Percentiles rank a stretch among this genome's conserved stretches.
phyloP scores from a whole-genome alignment of 2,329 filamentous ascomycete genomes.

The Cercospora brassicicola region DNA sequence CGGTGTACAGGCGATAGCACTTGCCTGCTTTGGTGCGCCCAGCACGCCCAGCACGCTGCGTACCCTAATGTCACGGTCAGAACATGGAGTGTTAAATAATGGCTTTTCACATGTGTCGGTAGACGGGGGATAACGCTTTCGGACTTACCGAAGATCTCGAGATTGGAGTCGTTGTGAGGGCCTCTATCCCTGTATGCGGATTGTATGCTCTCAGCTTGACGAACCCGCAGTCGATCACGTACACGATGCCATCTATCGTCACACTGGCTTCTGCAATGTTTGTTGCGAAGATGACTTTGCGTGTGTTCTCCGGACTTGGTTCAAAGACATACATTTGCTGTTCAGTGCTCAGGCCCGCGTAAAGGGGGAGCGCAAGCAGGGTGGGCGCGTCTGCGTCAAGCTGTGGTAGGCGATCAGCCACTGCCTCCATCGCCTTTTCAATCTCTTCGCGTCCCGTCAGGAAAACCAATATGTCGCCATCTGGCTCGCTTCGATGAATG shows the following conservation, averaged over 20 bases:
- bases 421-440: conserved; percentile 73
- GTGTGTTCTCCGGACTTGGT: conserved; percentile 72
- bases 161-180: conserved; percentile 74
- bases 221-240: conserved; percentile 86
- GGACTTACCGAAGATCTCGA: conserved; percentile 79
- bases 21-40: conserved; percentile 88
- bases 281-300: conserved; percentile 90
- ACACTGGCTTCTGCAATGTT: conserved; percentile 97
- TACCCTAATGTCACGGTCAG: conserved; percentile 34
- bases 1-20: conserved; percentile 89
- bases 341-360: conserved; percentile 83
- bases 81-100: too few species aligned
- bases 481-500: conserved; percentile 76
- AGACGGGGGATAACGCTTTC: neutral
- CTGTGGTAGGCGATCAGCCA: conserved; percentile 68
- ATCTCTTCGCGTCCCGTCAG: conserved; percentile 93
- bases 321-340: conserved; percentile 96
- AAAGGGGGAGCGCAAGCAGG: conserved; percentile 75
- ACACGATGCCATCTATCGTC: conserved; percentile 88
- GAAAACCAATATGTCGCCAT: conserved; percentile 88
- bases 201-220: conserved; percentile 88
- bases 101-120: neutral
- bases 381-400: conserved; percentile 60
- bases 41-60: conserved; percentile 84
- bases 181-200: conserved; percentile 81